Conservation (phyloP, 225 moss, liverwort and hornwort species). For the Bryoerythrophyllum caledonicum region DNA sequence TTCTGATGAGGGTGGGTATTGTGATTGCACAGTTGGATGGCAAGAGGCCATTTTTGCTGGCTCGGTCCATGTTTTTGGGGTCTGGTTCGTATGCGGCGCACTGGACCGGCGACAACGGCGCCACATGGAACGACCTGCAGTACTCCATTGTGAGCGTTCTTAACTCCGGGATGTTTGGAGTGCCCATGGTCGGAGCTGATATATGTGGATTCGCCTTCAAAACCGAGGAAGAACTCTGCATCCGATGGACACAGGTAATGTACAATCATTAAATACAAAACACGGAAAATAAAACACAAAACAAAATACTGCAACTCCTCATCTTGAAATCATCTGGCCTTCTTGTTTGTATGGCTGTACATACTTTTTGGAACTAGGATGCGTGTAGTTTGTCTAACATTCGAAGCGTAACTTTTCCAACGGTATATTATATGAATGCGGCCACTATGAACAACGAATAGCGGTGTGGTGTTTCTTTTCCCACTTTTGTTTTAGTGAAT, state of each 20-base stretch:
- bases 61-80: conserved; percentile 69
- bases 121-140: conserved; percentile 62
- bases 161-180: conserved; percentile 68
- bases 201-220: conserved; percentile 65
- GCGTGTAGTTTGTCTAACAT: too few relatives aligned
- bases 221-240: conserved; percentile 73
- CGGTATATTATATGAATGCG: too few relatives aligned
- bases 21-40: conserved; percentile 19
- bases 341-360: too few relatives aligned
- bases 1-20: not conserved
- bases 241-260: conserved; percentile 67
- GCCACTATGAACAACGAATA: too few relatives aligned
- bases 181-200: conserved; percentile 85
- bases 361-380: too few relatives aligned
- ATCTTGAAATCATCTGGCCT: too few relatives aligned
- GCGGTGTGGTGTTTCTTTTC: too few relatives aligned
- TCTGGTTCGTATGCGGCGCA: conserved; percentile 65
- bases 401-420: too few relatives aligned
- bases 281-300: too few relatives aligned
- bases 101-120: conserved; percentile 82
- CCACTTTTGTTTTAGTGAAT: too few relatives aligned
- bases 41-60: conserved; percentile 70
- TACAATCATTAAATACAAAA: too few relatives aligned
- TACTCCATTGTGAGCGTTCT: conserved; percentile 73
- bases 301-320: too few relatives aligned